Percentiles rank a stretch among this genome's conserved stretches.
Evolutionary conservation across 345 rosid genomes (phyloP).

Genomic region (Eucalyptus virginea): DNA sequence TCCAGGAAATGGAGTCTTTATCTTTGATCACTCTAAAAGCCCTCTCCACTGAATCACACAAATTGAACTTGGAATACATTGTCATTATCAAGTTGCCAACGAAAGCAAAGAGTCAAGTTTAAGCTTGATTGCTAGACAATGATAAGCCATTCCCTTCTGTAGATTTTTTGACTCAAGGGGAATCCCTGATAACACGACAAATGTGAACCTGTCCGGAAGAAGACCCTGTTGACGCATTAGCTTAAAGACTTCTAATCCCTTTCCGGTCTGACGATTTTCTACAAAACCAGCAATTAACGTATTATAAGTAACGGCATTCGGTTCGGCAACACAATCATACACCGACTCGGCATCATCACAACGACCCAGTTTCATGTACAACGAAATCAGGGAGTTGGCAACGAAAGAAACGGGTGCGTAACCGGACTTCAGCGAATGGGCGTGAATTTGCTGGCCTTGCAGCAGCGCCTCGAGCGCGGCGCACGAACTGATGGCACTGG

Average conservation of each 20-base stretch:
- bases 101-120: constrained; percentile 21
- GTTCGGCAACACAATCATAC: constrained; percentile 2
- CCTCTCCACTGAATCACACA: constrained; percentile 25
- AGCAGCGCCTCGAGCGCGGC: constrained; percentile 11
- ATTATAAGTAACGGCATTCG: constrained; percentile 41
- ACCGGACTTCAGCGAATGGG: constrained; percentile 34
- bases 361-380: constrained; percentile 46
- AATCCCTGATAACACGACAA: constrained; percentile 21
- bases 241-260: constrained; percentile 26
- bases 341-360: constrained; percentile 25
- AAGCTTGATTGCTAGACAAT: constrained; percentile 32
- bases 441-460: constrained; percentile 40
- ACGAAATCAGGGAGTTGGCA: constrained; percentile 37
- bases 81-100: constrained; percentile 39
- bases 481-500: constrained; percentile 36
- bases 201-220: constrained; percentile 36
- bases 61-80: constrained; percentile 32
- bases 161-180: constrained; percentile 11
- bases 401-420: constrained; percentile 27
- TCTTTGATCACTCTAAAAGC: constrained; percentile 20
- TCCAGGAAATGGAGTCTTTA: constrained; percentile 50
- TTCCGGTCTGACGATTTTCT: constrained; percentile 20
- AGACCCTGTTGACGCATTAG: constrained; percentile 21
- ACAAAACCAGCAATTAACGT: constrained; percentile 46
- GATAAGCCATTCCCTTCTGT: constrained; percentile 14